These are phyloP conservation scores for Helminthosporium solani DNA, from an alignment of 2,329 filamentous ascomycete genomes.

Conservation along the genomic window DNA sequence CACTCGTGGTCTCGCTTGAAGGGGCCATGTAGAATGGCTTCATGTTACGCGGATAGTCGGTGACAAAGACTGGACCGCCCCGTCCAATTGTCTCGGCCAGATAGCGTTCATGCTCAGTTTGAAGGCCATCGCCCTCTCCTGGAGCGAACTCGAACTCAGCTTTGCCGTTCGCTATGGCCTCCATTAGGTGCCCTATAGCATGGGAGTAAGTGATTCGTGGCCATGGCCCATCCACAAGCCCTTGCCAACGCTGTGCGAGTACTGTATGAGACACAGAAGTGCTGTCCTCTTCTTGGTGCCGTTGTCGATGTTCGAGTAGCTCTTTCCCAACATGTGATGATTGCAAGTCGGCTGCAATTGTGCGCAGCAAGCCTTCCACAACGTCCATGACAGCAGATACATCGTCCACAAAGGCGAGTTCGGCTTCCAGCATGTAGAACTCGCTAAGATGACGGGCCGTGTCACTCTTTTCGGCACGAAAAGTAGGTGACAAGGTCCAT, in stretches of 20 bases:
- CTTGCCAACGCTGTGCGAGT: constrained; percentile 70
- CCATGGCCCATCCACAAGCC: constrained; percentile 72
- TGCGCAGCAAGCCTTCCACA: constrained; percentile 75
- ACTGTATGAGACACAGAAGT: constrained; percentile 48
- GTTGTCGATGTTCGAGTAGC: constrained; percentile 51
- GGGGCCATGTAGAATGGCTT: constrained; percentile 92
- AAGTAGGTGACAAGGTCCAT: constrained; percentile 91
- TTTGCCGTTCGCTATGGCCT: constrained; percentile 53
- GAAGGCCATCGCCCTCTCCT: constrained; percentile 71
- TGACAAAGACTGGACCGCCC: constrained; percentile 79
- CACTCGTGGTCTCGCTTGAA: constrained; percentile 17
- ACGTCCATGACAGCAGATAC: constrained; percentile 73
- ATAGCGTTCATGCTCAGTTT: constrained; percentile 90
- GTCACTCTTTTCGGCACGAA: constrained; percentile 81
- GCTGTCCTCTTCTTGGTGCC: constrained; percentile 38
- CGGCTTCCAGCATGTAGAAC: constrained; percentile 98
- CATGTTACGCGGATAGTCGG: constrained; percentile 81
- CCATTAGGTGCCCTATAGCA: constrained; percentile 68
- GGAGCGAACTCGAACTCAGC: constrained; percentile 67
- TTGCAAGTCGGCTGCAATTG: constrained; percentile 53
- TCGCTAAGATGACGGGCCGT: constrained; percentile 93
- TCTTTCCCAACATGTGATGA: constrained; percentile 56
- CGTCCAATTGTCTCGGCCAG: constrained; percentile 69
- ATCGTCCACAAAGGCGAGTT: constrained; percentile 74
- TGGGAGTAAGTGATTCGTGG: constrained; percentile 79